A percentile compares a stretch with the other conserved stretches of the same genome.
These are phyloP conservation scores for Cupressus sempervirens DNA, from an alignment of 75 land plant species.

Conservation along the genomic window DNA sequence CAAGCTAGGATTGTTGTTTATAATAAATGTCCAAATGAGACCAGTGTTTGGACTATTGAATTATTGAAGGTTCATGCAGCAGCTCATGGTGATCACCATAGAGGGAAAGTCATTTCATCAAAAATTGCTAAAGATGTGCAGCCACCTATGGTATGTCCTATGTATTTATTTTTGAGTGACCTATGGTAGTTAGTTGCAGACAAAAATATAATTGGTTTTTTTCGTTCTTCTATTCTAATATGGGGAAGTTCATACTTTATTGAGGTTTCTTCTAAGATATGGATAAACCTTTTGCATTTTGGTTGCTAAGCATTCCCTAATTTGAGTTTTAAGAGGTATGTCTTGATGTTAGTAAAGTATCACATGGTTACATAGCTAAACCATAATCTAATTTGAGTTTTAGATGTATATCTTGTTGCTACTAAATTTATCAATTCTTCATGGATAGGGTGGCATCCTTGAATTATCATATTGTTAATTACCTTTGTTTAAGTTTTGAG, in stretches of 20 bases:
- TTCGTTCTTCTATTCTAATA: neutral
- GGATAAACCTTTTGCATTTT: too few species aligned
- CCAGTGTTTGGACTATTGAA: slow-evolving; percentile 91
- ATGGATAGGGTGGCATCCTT: neutral
- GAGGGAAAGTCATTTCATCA: slow-evolving; percentile 83
- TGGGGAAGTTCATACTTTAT: neutral
- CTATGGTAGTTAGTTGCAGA: neutral
- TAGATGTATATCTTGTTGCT: neutral
- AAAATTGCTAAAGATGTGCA: slow-evolving; percentile 80
- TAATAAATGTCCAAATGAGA: slow-evolving; percentile 81
- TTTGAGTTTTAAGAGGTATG: neutral
- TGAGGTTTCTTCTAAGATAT: neutral
- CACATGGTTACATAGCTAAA: neutral
- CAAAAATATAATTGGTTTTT: neutral
- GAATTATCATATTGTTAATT: neutral
- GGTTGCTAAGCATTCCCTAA: neutral
- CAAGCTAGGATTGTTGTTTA: slow-evolving; percentile 86
- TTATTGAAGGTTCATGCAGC: slow-evolving; percentile 85
- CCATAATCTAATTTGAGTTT: too few species aligned
- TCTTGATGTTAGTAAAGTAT: neutral
- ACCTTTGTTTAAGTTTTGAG: neutral
- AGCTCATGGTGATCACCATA: slow-evolving; percentile 92
- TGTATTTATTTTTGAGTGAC: neutral
- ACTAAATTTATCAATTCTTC: neutral
- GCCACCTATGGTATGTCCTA: slow-evolving; percentile 93